A percentile compares a stretch with the other conserved stretches of the same genome.
phyloP scores from a whole-genome alignment of 768 basidiomycete genomes.

The Amanita jacksonii region DNA sequence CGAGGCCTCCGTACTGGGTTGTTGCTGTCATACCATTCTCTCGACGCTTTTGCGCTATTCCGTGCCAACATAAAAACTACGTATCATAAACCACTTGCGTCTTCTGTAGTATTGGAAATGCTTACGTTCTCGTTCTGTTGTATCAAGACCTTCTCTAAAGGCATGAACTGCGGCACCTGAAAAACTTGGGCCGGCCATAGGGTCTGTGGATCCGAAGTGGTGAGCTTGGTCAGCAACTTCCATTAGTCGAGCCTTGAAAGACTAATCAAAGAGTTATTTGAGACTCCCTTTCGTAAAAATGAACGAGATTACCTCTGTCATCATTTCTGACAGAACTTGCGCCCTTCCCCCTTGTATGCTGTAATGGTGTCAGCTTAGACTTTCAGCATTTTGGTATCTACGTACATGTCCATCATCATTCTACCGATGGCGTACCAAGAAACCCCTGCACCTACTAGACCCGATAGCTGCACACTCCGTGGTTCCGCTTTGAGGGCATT shows the following conservation, averaged over 20 bases:
- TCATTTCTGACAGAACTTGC: slow-evolving; percentile 57
- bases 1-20: neutral
- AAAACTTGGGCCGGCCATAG: slow-evolving; percentile 39
- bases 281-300: neutral
- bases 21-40: slow-evolving; percentile 76
- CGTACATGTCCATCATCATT: slow-evolving; percentile 74
- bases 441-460: slow-evolving; percentile 79
- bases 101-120: slow-evolving; percentile 9
- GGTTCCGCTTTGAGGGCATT: slow-evolving; percentile 89
- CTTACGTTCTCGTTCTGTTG: slow-evolving; percentile 87
- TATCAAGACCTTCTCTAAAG: slow-evolving; percentile 88
- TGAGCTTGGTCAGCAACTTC: slow-evolving; percentile 84
- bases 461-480: slow-evolving; percentile 71
- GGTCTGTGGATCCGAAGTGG: slow-evolving; percentile 69
- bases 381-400: slow-evolving; percentile 1
- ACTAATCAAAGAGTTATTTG: too few relatives aligned
- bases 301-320: slow-evolving; percentile 46
- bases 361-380: slow-evolving; percentile 4
- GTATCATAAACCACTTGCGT: slow-evolving; percentile 6
- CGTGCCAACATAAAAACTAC: slow-evolving; percentile 83
- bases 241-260: slow-evolving; percentile 66
- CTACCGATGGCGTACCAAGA: slow-evolving; percentile 92
- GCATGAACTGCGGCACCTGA: slow-evolving; percentile 50
- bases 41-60: slow-evolving; percentile 67
- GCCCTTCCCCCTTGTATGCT: slow-evolving; percentile 75